Conservation (phyloP, 768 basidiomycete species). For the Kwoniella mangroviensis region DNA sequence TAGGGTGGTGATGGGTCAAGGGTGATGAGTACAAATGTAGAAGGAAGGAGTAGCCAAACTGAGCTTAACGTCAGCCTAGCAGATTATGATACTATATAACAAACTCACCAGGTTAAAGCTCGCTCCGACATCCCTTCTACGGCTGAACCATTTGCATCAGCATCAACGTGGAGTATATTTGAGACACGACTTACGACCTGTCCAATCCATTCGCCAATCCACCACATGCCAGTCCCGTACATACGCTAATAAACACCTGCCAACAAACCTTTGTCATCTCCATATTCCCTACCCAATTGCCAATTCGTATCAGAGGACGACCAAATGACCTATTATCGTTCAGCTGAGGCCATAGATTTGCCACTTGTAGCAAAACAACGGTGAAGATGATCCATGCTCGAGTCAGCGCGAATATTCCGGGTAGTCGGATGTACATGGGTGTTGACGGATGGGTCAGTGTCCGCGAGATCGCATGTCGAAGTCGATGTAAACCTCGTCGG, state of each 20-base stretch:
- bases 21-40: conserved; percentile 53
- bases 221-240: conserved; percentile 41
- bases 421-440: conserved; percentile 42
- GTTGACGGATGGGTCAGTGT: conserved; percentile 32
- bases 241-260: conserved; percentile 54
- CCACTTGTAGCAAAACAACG: conserved; percentile 47
- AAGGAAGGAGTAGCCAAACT: conserved; percentile 54
- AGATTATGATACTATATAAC: not conserved
- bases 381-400: conserved; percentile 48
- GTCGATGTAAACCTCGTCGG: conserved; percentile 23
- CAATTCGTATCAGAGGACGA: conserved; percentile 23
- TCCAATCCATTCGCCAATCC: conserved; percentile 50
- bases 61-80: conserved; percentile 6
- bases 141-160: conserved; percentile 20
- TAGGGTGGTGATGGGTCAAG: conserved; percentile 49
- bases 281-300: conserved; percentile 47
- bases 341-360: conserved; percentile 44
- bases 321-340: conserved; percentile 11
- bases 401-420: conserved; percentile 39
- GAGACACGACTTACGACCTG: conserved; percentile 32
- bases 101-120: conserved; percentile 53
- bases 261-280: conserved; percentile 51
- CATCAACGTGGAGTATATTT: not conserved
- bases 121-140: conserved; percentile 42
- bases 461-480: conserved; percentile 23